phyloP scores from a whole-genome alignment of 805 yeast genomes.

The Isabelozyma pseudorhagii region DNA sequence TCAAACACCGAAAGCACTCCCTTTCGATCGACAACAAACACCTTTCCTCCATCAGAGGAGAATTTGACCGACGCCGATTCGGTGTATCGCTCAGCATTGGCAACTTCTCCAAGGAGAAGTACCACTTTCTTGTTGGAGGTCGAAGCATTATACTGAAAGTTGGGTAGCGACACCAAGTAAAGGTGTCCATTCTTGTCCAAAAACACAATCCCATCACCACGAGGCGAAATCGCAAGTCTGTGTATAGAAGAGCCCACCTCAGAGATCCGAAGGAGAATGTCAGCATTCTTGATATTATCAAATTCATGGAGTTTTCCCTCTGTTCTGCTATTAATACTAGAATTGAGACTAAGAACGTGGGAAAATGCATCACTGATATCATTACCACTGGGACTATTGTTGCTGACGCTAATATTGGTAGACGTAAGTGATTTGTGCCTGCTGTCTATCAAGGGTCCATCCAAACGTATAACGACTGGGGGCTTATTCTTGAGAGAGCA shows the following conservation, averaged over 20 bases:
- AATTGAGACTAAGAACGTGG: slow-evolving; percentile 6
- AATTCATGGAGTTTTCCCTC: slow-evolving; percentile 29
- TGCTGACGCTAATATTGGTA: slow-evolving; percentile 19
- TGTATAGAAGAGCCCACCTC: slow-evolving; percentile 84
- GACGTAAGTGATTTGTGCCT: slow-evolving; percentile 4
- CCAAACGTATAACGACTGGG: slow-evolving; percentile 28
- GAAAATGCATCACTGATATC: slow-evolving; percentile 8
- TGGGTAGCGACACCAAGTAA: slow-evolving; percentile 63
- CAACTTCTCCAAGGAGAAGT: slow-evolving; percentile 72
- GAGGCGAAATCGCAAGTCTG: slow-evolving; percentile 69
- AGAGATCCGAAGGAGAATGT: slow-evolving; percentile 51
- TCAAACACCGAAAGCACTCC: slow-evolving; percentile 79
- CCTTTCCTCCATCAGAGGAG: slow-evolving; percentile 76
- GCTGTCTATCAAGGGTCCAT: slow-evolving; percentile 50
- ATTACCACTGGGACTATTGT: slow-evolving; percentile 11
- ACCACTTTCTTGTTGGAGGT: slow-evolving; percentile 42
- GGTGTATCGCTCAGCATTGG: slow-evolving; percentile 65
- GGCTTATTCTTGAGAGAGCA: slow-evolving; percentile 34
- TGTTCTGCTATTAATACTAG: slow-evolving; percentile 4
- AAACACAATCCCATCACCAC: slow-evolving; percentile 83
- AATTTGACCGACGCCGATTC: slow-evolving; percentile 80
- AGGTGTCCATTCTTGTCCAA: slow-evolving; percentile 76
- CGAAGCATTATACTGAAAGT: slow-evolving; percentile 19
- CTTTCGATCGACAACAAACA: slow-evolving; percentile 75
- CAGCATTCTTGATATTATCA: slow-evolving; percentile 40